Evolutionary conservation across 2,329 filamentous ascomycete genomes (phyloP).

Genomic region (Beauveria rudraprayagi): DNA sequence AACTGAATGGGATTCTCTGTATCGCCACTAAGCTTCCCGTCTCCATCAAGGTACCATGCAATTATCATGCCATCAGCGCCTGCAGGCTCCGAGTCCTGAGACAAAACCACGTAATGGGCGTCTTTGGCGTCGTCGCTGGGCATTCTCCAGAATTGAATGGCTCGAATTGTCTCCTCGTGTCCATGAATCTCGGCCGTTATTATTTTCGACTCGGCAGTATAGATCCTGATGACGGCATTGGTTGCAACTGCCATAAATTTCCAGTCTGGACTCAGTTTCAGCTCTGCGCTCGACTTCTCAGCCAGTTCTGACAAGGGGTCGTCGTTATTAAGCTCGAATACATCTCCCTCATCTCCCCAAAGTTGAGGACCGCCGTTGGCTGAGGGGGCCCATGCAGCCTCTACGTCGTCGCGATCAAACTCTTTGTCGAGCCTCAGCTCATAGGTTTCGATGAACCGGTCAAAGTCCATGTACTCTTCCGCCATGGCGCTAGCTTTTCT

Average conservation of each 20-base stretch:
- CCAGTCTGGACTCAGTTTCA: background rate
- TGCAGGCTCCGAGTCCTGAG: conserved; percentile 1
- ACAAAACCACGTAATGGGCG: background rate
- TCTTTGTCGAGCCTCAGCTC: conserved; percentile 5
- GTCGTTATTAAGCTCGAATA: background rate
- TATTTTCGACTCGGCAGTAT: background rate
- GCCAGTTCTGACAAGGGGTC: background rate
- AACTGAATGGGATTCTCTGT: background rate
- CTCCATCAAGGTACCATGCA: background rate
- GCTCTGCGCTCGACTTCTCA: conserved; percentile 1
- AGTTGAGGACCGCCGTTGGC: background rate
- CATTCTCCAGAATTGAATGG: background rate
- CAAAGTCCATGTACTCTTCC: conserved; percentile 9
- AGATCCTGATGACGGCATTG: conserved; percentile 1
- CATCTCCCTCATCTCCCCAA: conserved; percentile 2
- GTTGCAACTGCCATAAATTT: conserved; percentile 3
- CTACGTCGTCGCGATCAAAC: background rate
- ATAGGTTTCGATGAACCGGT: conserved; percentile 2
- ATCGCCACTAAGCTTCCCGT: background rate
- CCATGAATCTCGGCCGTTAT: background rate
- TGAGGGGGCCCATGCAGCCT: conserved; percentile 2
- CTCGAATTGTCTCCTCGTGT: conserved; percentile 1
- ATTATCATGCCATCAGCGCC: conserved; percentile 2
- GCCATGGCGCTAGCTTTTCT: background rate
- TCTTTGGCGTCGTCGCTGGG: background rate